phyloP scores from a whole-genome alignment of 768 basidiomycete species.

The Phlebiopsis gigantea region DNA sequence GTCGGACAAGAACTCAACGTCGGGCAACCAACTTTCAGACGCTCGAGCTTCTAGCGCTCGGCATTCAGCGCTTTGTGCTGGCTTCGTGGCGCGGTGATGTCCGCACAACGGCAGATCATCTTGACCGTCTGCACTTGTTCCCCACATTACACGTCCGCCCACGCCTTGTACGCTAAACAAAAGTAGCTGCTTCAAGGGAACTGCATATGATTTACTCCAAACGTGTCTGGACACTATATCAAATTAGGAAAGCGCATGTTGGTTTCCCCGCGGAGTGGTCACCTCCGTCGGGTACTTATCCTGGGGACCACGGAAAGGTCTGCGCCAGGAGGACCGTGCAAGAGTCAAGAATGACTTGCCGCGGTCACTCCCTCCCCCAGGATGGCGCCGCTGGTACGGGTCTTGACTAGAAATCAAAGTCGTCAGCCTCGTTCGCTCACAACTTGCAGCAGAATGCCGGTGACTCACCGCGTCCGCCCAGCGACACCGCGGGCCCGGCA shows the following conservation, averaged over 20 bases:
- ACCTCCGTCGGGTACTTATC: constrained; percentile 5
- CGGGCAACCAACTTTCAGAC: too few species aligned
- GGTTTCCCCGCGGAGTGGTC: background rate
- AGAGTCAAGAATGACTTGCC: background rate
- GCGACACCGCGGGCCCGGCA: background rate
- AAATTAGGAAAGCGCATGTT: background rate
- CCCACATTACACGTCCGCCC: too few species aligned
- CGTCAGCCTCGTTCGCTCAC: background rate
- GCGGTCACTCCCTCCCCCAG: constrained; percentile 4
- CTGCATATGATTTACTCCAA: too few species aligned
- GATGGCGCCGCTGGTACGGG: background rate
- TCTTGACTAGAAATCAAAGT: background rate
- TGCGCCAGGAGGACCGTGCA: constrained; percentile 2
- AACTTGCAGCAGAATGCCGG: background rate
- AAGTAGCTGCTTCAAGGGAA: too few species aligned
- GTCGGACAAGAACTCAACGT: too few species aligned
- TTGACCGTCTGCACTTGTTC: too few species aligned
- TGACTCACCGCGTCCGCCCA: background rate
- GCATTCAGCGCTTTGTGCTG: too few species aligned
- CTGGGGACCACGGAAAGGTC: constrained; percentile 11
- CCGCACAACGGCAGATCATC: too few species aligned
- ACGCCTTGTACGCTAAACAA: too few species aligned
- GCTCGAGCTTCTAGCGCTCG: too few species aligned
- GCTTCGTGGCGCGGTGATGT: too few species aligned
- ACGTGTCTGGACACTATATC: too few species aligned